A percentile compares a stretch with the other conserved stretches of the same genome.
phyloP scores from a whole-genome alignment of 2,329 filamentous ascomycete species.

The Thielaviopsis ethacetica region DNA sequence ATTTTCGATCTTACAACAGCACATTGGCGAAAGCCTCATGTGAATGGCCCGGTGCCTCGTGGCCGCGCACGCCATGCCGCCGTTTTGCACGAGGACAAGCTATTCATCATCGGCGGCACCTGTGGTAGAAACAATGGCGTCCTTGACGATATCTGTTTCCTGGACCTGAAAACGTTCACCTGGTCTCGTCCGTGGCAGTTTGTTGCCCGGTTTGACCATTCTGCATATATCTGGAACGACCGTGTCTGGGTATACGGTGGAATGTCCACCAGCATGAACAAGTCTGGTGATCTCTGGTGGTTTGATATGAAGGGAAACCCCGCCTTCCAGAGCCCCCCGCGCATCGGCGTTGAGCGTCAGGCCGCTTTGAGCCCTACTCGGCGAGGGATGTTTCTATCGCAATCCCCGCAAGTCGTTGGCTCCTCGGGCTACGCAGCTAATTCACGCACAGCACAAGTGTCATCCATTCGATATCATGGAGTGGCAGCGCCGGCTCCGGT shows the following conservation, averaged over 20 bases:
- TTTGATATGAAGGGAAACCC: slow-evolving; percentile 83
- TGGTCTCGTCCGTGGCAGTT: slow-evolving; percentile 97
- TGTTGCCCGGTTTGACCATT: slow-evolving; percentile 86
- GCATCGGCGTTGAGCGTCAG: slow-evolving; percentile 34
- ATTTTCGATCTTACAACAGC: slow-evolving; percentile 90
- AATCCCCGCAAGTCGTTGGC: slow-evolving; percentile 38
- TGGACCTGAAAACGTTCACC: slow-evolving; percentile 92
- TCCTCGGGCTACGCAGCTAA: slow-evolving; percentile 51
- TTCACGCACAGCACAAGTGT: slow-evolving; percentile 50
- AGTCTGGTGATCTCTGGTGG: slow-evolving; percentile 94
- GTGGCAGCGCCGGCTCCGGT: slow-evolving; percentile 59
- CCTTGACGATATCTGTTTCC: slow-evolving; percentile 87
- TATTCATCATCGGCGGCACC: slow-evolving; percentile 92
- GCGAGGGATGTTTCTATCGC: slow-evolving; percentile 15
- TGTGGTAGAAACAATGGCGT: slow-evolving; percentile 85
- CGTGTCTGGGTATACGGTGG: slow-evolving; percentile 95
- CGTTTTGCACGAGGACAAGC: slow-evolving; percentile 86
- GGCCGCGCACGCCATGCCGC: slow-evolving; percentile 87
- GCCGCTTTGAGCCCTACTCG: slow-evolving; percentile 24
- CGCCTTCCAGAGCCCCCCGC: slow-evolving; percentile 59
- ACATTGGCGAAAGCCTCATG: slow-evolving; percentile 84
- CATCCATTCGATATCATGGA: slow-evolving; percentile 45
- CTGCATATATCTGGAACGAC: slow-evolving; percentile 81
- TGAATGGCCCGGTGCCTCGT: slow-evolving; percentile 70
- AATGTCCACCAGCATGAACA: slow-evolving; percentile 90